These are phyloP conservation scores for Hypoxylon sp. DNA, from an alignment of 2,329 filamentous ascomycete species.

Conservation along the genomic window DNA sequence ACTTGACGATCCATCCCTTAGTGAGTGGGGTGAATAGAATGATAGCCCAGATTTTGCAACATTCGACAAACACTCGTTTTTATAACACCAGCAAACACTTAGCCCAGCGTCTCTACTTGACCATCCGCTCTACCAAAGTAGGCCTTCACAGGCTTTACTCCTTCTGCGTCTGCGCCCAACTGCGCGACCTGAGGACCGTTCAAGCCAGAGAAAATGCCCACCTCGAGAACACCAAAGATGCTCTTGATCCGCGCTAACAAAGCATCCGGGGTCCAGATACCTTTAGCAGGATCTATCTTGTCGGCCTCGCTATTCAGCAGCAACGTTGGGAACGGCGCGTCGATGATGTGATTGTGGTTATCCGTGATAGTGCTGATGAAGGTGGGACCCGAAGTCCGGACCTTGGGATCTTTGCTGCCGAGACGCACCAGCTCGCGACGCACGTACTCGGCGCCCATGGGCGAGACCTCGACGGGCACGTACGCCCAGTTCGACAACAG, in stretches of 20 bases:
- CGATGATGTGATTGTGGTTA: conserved; percentile 88
- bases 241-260: conserved; percentile 79
- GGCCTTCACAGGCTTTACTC: conserved; percentile 90
- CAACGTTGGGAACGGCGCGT: conserved; percentile 85
- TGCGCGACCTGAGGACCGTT: conserved; percentile 73
- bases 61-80: neutral
- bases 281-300: conserved; percentile 64
- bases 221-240: conserved; percentile 88
- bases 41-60: too few relatives aligned
- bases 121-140: conserved; percentile 94
- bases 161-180: conserved; percentile 73
- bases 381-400: conserved; percentile 76
- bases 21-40: too few relatives aligned
- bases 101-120: conserved; percentile 58
- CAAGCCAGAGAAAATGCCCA: conserved; percentile 86
- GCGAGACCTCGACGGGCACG: conserved; percentile 93
- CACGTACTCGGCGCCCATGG: conserved; percentile 81
- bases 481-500: conserved; percentile 80
- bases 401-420: conserved; percentile 73
- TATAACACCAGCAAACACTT: neutral
- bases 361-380: conserved; percentile 90
- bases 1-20: neutral
- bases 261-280: conserved; percentile 80
- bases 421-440: conserved; percentile 75
- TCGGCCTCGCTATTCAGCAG: conserved; percentile 59